phyloP scores from a whole-genome alignment of 108 stramenopile species.

The Epipyxis sp. region DNA sequence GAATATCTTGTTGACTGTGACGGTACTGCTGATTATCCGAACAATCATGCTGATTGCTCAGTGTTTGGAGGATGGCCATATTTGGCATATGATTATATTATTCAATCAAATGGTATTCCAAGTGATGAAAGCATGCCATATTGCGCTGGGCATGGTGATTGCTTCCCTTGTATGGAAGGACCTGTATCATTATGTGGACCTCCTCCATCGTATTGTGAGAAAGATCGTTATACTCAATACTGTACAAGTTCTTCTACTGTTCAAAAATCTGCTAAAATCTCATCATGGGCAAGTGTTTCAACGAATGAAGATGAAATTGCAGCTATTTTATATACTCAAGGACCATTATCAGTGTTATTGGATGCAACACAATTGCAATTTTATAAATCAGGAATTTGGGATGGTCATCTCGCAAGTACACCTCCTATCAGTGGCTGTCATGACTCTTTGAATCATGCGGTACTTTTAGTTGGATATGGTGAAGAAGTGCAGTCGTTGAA shows the following conservation, averaged over 20 bases:
- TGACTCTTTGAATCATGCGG: constrained; percentile 84
- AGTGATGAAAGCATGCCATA: neutral
- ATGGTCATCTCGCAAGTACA: no score
- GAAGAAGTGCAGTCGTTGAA: no score
- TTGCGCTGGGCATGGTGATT: constrained; percentile 12
- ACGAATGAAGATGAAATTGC: constrained; percentile 8
- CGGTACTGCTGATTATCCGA: constrained; percentile 1
- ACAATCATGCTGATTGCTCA: constrained; percentile 9
- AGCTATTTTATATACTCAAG: neutral
- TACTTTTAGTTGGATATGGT: constrained; percentile 91
- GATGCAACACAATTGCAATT: constrained; percentile 85
- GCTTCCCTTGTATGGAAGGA: constrained; percentile 21
- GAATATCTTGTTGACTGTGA: constrained; percentile 24
- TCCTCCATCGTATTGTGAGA: constrained; percentile 13
- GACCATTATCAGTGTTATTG: constrained; percentile 70
- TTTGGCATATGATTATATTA: constrained; percentile 16
- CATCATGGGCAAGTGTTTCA: neutral
- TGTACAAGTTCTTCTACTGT: neutral
- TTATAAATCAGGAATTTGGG: constrained; percentile 85
- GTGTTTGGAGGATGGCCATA: constrained; percentile 29
- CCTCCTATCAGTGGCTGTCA: constrained; percentile 54
- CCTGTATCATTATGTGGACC: constrained; percentile 20
- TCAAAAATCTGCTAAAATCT: neutral
- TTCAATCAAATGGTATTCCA: neutral
- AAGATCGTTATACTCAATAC: neutral